A percentile compares a stretch with the other conserved stretches of the same genome.
Conservation (phyloP, 805 yeast species). For the Zygoascus biomembranicola region DNA sequence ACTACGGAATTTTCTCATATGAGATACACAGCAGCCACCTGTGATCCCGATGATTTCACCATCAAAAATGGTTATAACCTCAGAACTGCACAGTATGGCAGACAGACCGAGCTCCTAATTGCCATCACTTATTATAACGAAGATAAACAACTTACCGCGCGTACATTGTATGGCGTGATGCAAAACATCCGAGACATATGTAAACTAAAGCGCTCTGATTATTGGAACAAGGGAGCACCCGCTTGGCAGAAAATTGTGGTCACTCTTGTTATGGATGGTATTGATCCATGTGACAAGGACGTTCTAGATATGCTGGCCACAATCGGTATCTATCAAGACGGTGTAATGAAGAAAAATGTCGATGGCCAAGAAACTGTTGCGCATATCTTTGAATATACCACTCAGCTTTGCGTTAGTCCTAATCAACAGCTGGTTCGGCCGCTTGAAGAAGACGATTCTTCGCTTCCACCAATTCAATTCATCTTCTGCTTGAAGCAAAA, state of each 20-base stretch:
- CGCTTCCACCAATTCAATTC: constrained; percentile 54
- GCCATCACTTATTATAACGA: constrained; percentile 63
- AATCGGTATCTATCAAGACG: constrained; percentile 59
- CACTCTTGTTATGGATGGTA: constrained; percentile 55
- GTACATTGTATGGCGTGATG: constrained; percentile 57
- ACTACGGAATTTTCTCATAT: constrained; percentile 47
- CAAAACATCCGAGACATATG: constrained; percentile 55
- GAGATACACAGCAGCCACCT: constrained; percentile 58
- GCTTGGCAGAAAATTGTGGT: constrained; percentile 62
- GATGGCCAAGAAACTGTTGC: constrained; percentile 55
- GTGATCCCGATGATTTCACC: constrained; percentile 59
- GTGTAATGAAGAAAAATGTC: constrained; percentile 51
- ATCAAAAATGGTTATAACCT: constrained; percentile 45
- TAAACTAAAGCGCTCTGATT: constrained; percentile 36
- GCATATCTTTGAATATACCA: constrained; percentile 59
- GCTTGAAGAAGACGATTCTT: constrained; percentile 38
- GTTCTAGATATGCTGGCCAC: constrained; percentile 58
- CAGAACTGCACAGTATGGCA: constrained; percentile 47
- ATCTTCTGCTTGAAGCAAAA: constrained; percentile 53
- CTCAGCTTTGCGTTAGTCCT: constrained; percentile 38
- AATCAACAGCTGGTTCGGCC: constrained; percentile 45
- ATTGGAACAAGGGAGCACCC: constrained; percentile 41
- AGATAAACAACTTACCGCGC: constrained; percentile 51
- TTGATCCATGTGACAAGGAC: constrained; percentile 55
- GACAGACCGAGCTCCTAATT: constrained; percentile 53